Conservation (phyloP, 129 eudicot genomes). For the Oenanthe sinensis region DNA sequence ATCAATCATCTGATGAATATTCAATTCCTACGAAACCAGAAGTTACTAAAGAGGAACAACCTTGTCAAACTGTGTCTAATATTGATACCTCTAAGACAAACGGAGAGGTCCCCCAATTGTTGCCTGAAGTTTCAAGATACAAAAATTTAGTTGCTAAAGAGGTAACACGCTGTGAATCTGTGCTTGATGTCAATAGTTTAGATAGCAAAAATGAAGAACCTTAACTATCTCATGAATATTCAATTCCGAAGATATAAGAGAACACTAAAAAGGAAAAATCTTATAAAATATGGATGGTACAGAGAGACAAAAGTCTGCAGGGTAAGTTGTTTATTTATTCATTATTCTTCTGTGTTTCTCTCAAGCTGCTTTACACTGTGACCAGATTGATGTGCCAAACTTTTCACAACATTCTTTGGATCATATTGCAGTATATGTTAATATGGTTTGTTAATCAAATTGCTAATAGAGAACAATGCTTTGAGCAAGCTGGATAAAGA, state of each 20-base stretch:
- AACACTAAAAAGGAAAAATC: conserved; percentile 15
- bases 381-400: neutral
- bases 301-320: neutral
- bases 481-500: neutral
- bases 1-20: neutral
- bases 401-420: neutral
- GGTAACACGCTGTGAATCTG: neutral
- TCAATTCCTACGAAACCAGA: neutral
- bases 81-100: neutral
- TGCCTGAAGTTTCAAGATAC: neutral
- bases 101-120: neutral
- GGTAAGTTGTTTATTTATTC: neutral
- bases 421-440: neutral
- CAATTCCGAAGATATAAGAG: conserved; percentile 18
- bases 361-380: neutral
- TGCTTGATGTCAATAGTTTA: neutral
- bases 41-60: neutral
- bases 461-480: neutral
- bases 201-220: neutral
- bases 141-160: neutral
- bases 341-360: neutral
- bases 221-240: neutral
- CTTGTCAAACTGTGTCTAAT: neutral
- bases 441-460: neutral
- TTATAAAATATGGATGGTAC: conserved; percentile 15